Base-by-base conservation (phyloP, 2,329 filamentous ascomycete species). In the Colletotrichum echinochloae region DNA sequence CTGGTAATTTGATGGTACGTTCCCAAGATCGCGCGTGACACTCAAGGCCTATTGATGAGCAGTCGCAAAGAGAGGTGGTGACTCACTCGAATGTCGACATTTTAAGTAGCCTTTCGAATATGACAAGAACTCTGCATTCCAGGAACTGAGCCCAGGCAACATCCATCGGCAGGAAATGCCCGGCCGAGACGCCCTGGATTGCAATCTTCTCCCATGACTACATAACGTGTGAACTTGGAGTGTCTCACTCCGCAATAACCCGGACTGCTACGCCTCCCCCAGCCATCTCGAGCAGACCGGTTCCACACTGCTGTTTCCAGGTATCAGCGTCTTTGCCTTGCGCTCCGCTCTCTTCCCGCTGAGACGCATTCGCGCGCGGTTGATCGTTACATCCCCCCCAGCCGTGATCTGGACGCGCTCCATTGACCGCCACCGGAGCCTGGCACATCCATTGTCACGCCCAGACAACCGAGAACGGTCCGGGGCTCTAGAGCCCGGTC, bases 191-290 rank as follows among this genome's bases (percentile, higher is more conserved):
- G 52, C 52, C 14, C 35, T 62, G 48, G 11, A 33, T 44, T 35
- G 48, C 18, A 41, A 26, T 30, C 30, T 26, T 23, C 28, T 20
- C 18, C 30, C 7, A 16, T 28, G 44, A 44, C n/a, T 51, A 26
- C 20, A 6, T 23, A 18, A 39, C 11, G 30, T 9, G 8, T 30
- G 56, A 26, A 30, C 35, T 44, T 16, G 2, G 52, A 56, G 48
- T 62, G 60, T 62, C 60, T 62, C 60, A 23, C 11, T 33, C 23
- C 26, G 20, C 48, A 54, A 44, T 37, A 23, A 62, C 52, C 48
- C 37, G 37, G 35, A 33, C 26, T 48, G 48, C 33, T 20, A 14
- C 57, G 57, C 28, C 57, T 60, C 30, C 30, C 30, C 57, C 41
- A 12, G 57, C 48, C 6, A 16, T 23, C 20, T 48, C 30, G 41